Evolutionary conservation across 768 basidiomycete species (phyloP).

Genomic region (Mycena floridula): DNA sequence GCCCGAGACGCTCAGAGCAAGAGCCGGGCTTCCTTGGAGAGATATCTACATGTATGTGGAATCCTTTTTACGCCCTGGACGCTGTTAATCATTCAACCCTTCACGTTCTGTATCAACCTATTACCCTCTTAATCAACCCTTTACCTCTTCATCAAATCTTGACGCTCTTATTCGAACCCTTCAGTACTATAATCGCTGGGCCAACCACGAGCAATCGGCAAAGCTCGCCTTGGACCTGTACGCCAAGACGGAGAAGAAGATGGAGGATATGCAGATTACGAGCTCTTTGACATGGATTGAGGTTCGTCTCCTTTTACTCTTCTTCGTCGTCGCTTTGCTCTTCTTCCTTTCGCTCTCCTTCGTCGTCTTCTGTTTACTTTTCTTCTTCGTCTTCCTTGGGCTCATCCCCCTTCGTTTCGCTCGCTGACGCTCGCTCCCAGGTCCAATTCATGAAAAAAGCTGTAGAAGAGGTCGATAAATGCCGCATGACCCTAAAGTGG

Average conservation of each 20-base stretch:
- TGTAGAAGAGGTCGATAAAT: slow-evolving; percentile 84
- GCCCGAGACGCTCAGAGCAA: slow-evolving; percentile 89
- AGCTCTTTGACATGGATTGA: slow-evolving; percentile 96
- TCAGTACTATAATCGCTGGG: slow-evolving; percentile 99
- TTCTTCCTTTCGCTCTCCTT: too few species aligned
- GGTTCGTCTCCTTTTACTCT: slow-evolving; percentile 28
- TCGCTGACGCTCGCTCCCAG: too few species aligned
- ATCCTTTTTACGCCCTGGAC: not conserved
- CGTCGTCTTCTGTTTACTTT: not conserved
- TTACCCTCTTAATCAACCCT: slow-evolving; percentile 4
- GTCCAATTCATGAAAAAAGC: slow-evolving; percentile 98
- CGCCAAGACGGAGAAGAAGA: slow-evolving; percentile 97
- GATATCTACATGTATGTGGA: slow-evolving; percentile 85
- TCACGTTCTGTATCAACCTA: too few species aligned
- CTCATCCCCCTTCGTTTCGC: too few species aligned
- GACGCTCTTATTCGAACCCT: slow-evolving; percentile 4
- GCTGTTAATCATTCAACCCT: not conserved
- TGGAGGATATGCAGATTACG: slow-evolving; percentile 98
- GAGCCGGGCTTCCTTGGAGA: slow-evolving; percentile 85
- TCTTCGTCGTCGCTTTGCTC: not conserved
- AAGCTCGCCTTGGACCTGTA: slow-evolving; percentile 92
- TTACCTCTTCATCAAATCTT: too few species aligned
- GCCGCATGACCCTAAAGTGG: slow-evolving; percentile 97
- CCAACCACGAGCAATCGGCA: slow-evolving; percentile 99
- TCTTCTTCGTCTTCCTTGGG: too few species aligned